These are phyloP conservation scores for Suhomyces bolitotheri DNA, from an alignment of 1,139 yeast species.

Conservation along the genomic window DNA sequence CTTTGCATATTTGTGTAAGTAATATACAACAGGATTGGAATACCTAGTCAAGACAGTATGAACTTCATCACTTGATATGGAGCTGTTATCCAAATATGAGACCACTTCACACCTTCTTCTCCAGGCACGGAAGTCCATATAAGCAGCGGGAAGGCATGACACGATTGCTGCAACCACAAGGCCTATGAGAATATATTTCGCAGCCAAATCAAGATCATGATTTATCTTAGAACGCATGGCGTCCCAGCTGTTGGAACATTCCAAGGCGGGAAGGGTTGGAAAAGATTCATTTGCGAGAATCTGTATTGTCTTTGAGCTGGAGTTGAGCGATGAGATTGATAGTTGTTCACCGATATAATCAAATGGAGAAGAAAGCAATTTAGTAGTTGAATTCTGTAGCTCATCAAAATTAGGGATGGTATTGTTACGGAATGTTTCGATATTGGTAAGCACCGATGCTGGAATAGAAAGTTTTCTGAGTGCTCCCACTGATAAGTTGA, in stretches of 20 bases:
- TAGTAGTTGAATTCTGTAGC: slow-evolving; percentile 16
- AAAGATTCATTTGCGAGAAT: slow-evolving; percentile 37
- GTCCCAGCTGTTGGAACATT: background rate
- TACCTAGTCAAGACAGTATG: slow-evolving; percentile 22
- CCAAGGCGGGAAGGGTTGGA: slow-evolving; percentile 22
- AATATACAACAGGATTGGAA: slow-evolving; percentile 21
- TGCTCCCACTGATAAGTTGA: slow-evolving; percentile 59
- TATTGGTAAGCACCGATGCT: slow-evolving; percentile 14
- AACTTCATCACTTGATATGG: background rate
- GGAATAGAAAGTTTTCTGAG: slow-evolving; percentile 67
- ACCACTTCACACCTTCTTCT: slow-evolving; percentile 34
- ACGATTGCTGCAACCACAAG: slow-evolving; percentile 32
- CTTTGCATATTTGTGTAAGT: slow-evolving; percentile 10
- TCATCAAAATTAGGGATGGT: slow-evolving; percentile 15
- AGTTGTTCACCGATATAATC: slow-evolving; percentile 11
- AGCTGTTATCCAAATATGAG: slow-evolving; percentile 8
- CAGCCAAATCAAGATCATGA: slow-evolving; percentile 35
- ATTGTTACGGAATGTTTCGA: slow-evolving; percentile 13
- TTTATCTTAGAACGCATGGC: background rate
- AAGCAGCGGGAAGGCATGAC: slow-evolving; percentile 41
- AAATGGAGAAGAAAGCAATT: slow-evolving; percentile 16
- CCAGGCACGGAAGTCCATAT: slow-evolving; percentile 54
- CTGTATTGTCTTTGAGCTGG: slow-evolving; percentile 4
- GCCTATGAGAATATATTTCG: slow-evolving; percentile 39
- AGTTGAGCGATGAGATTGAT: slow-evolving; percentile 11